These are phyloP conservation scores for Trametes pubescens DNA, from an alignment of 1,284 basidiomycete genomes.

Conservation along the genomic window DNA sequence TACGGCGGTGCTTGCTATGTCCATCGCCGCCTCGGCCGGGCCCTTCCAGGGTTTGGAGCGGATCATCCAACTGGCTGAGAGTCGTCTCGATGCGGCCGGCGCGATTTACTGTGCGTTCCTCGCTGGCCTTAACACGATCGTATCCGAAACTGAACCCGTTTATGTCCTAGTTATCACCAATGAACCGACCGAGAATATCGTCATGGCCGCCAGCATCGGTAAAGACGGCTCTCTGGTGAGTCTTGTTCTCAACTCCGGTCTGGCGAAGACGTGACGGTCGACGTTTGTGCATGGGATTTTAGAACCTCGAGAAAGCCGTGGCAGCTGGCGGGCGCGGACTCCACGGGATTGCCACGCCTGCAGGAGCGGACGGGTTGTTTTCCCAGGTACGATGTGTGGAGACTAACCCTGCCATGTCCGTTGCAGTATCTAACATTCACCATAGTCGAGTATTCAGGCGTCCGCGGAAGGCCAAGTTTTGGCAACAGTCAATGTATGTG, in stretches of 20 bases:
- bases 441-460: constrained; percentile 51
- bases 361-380: constrained; percentile 53
- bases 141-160: neutral
- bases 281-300: constrained; percentile 28
- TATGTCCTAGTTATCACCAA: constrained; percentile 32
- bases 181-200: constrained; percentile 30
- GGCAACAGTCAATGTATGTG: constrained; percentile 52
- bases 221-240: constrained; percentile 32
- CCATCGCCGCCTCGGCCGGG: neutral
- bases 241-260: neutral
- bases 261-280: neutral
- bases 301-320: constrained; percentile 35
- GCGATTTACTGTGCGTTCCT: constrained; percentile 9
- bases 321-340: constrained; percentile 49
- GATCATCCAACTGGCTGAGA: constrained; percentile 6
- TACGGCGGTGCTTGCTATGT: neutral
- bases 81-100: neutral
- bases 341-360: constrained; percentile 45
- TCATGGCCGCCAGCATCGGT: constrained; percentile 31
- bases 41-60: neutral
- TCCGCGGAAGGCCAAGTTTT: constrained; percentile 49
- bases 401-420: neutral
- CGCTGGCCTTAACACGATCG: too few species aligned
- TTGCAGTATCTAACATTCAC: neutral
- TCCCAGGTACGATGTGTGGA: constrained; percentile 42